Evolutionary conservation across 2,329 filamentous ascomycete genomes (phyloP), one percentile per base, ranked within the genome.

Genomic region (Aspergillus piperis): DNA sequence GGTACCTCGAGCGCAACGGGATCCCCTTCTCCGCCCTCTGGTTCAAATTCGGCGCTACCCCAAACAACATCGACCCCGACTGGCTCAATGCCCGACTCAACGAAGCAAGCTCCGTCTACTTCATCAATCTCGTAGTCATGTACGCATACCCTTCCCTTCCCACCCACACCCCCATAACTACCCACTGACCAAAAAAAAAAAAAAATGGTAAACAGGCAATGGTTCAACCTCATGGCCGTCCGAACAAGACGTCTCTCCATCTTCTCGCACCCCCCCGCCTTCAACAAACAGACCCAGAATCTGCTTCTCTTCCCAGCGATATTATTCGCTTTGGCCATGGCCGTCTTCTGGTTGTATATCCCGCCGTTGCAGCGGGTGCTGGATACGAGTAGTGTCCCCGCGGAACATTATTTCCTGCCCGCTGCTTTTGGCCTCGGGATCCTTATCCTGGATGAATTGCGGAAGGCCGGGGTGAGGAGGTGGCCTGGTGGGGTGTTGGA

Each of bases 81-180:
- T 57, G 8, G 54, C 55, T 36, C 68, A 77, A 76, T 0, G 73
- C 78, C 27, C 81, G 84, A 63, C 77, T 89, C 23, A 88, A 88
- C 63, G 81, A 84, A 62, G 89, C 88, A 0, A 88, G 85, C 39
- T 90, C 87, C 15, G 88, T 94, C 61, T 93, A 93, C 75, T 93
- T 93, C 68, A 84, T 92, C 66, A 93, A 88, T 61, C 78, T 94
- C 21, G 90, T 94, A 2, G 87, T 93, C 52, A 91, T 93, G 89
- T 85, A 79, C 23, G 23, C 23, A 25, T 23, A 23, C 21, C 21
- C 21, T 23, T 23, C 21, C 3, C 21, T 23, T 23, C 21, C 21
- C 21, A 23, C 23, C 44, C 3, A 1, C 11, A 13, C 23, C 44
- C 19, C 27, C 11, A 13, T n/a, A 11, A 13, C 57, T 57, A 27